Evolutionary conservation across 441 rosid species (phyloP).

Genomic region (Biscutella laevigata): DNA sequence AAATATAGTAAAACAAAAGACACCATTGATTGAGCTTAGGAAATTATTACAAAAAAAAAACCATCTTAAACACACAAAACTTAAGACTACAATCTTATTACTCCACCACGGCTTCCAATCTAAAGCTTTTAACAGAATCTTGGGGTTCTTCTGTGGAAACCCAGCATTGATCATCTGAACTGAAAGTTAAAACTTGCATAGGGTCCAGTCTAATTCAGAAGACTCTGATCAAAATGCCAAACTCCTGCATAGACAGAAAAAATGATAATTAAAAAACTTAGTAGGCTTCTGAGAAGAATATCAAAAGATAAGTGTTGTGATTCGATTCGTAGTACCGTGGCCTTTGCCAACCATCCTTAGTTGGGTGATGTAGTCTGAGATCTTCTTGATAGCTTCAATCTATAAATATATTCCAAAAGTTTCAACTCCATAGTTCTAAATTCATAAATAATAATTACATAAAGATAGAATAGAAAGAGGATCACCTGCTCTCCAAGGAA

Average conservation of each 20-base stretch:
- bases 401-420: constrained; percentile 8
- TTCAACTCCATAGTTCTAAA: no score
- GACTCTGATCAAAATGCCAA: constrained; percentile 74
- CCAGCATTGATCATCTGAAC: constrained; percentile 8
- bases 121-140: constrained; percentile 20
- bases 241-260: constrained; percentile 37
- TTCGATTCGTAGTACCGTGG: constrained; percentile 45
- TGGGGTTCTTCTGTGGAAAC: constrained; percentile 8
- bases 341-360: constrained; percentile 62
- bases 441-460: no score
- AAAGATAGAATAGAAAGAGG: no score
- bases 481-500: constrained; percentile 55
- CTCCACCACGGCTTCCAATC: constrained; percentile 11
- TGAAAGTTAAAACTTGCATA: constrained; percentile 1
- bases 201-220: constrained; percentile 29
- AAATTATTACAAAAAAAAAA: constrained; percentile 25
- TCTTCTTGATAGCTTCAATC: constrained; percentile 53
- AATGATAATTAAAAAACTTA: no score
- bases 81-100: constrained; percentile 20
- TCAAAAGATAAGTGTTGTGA: background rate
- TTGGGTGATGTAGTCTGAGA: constrained; percentile 53
- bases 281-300: background rate
- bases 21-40: constrained; percentile 13
- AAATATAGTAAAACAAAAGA: background rate
- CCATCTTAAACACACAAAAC: constrained; percentile 23